A percentile compares a stretch with the other conserved stretches of the same genome.
Evolutionary conservation across 768 basidiomycete genomes (phyloP).

Genomic region (Tephrocybe sp.): DNA sequence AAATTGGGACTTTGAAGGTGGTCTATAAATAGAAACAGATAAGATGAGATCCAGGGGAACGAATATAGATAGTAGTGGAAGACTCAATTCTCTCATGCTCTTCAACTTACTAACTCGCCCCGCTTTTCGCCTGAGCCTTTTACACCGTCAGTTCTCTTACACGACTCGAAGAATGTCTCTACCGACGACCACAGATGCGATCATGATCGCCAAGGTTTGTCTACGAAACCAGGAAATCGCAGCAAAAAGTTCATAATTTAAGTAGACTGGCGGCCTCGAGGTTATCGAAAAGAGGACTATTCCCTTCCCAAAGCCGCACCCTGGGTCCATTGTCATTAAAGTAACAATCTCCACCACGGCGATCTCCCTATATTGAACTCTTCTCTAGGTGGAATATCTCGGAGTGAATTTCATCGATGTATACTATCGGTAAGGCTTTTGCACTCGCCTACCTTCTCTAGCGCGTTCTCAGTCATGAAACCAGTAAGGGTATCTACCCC

Average conservation of each 20-base stretch:
- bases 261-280: slow-evolving; percentile 67
- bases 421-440: slow-evolving; percentile 72
- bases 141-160: slow-evolving; percentile 31
- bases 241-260: not conserved
- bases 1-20: not conserved
- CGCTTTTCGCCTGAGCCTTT: slow-evolving; percentile 5
- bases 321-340: slow-evolving; percentile 59
- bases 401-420: slow-evolving; percentile 90
- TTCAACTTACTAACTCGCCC: slow-evolving; percentile 11
- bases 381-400: slow-evolving; percentile 59
- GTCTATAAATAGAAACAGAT: not conserved
- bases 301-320: slow-evolving; percentile 65
- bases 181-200: slow-evolving; percentile 66
- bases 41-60: not conserved
- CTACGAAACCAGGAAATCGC: not conserved
- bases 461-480: not conserved
- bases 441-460: not conserved
- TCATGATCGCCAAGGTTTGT: slow-evolving; percentile 61
- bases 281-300: slow-evolving; percentile 67
- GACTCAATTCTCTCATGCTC: slow-evolving; percentile 12
- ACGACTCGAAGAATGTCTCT: slow-evolving; percentile 43
- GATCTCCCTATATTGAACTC: not conserved
- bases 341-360: slow-evolving; percentile 16
- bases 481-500: slow-evolving; percentile 66
- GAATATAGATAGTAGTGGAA: not conserved